Conservation (phyloP, 2,329 filamentous ascomycete genomes). For the Penicillium glabrum region DNA sequence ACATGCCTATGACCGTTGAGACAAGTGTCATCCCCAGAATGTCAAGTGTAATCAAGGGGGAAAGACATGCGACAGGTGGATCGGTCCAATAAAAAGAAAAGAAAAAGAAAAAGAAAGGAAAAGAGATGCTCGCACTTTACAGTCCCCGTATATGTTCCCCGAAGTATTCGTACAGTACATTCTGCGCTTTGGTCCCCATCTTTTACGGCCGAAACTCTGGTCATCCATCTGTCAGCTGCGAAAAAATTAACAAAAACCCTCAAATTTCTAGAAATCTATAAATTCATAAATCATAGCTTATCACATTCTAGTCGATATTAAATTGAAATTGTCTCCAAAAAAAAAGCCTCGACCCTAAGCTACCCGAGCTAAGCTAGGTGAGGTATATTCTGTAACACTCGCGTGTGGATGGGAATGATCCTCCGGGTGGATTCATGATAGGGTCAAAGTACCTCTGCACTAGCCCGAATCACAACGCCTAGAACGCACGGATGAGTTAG, state of each 20-base stretch:
- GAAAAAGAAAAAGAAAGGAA: background rate
- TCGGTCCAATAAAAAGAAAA: background rate
- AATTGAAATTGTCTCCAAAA: background rate
- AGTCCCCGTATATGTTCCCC: background rate
- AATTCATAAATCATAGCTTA: no score
- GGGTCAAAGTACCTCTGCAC: slow-evolving; percentile 2
- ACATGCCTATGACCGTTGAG: slow-evolving; percentile 19
- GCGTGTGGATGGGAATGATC: background rate
- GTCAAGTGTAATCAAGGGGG: background rate
- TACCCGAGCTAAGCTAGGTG: background rate
- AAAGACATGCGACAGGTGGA: background rate
- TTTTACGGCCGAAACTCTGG: slow-evolving; percentile 6
- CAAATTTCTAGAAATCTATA: no score
- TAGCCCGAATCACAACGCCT: slow-evolving; percentile 14
- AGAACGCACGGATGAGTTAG: slow-evolving; percentile 14
- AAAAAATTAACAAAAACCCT: background rate
- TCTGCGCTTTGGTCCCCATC: slow-evolving; percentile 15
- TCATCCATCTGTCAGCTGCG: slow-evolving; percentile 2
- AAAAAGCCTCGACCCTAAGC: background rate
- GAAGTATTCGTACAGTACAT: background rate
- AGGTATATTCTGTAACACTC: slow-evolving; percentile 1
- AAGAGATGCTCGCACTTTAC: background rate
- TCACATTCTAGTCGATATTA: background rate
- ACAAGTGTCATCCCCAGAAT: slow-evolving; percentile 15
- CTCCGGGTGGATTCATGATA: slow-evolving; percentile 2